Base-by-base conservation (phyloP, 371 early-diverging fungal genomes). In the Mucor lusitanicus region DNA sequence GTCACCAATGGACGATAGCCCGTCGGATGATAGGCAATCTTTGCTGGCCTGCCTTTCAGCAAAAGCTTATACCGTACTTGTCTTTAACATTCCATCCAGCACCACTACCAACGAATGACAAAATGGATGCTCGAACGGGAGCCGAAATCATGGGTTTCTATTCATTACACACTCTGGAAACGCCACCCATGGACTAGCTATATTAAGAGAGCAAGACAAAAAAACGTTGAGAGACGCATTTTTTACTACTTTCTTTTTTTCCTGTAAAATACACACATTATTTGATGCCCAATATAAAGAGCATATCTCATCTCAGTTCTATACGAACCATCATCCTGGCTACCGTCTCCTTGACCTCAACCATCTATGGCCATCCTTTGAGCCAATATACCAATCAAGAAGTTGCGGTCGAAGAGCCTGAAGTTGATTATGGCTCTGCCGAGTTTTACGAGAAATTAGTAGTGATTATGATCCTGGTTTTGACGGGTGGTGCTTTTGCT, bases 401-500 rank as follows among this genome's bases (percentile, higher is more conserved):
- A 28, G 56, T n/a, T 11, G 40, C 23, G 4, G 40, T 15, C 30
- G 64, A 50, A 62, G 71, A 70, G 11, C 62, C 65, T 28, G 44
- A 40, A 6, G 68, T 72, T 27, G 69, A 72, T 30, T 72, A 61
- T 65, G 60, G 69, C 2, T 72, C 73, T 40, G 32, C 69, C 23
- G 66, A 65, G 13, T 72, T 72, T 42, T 65, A 61, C 28, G 73
- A 72, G 44, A 64, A 69, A n/a, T 6, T 72, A 21, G 54, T 54
- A 13, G 39, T 69, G 23, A 68, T 72, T 32, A 57, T 68, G 54
- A 28, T 32, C 0, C 65, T 74, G 25, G 74, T 74, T 2, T 53
- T 74, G 28, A 12, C 68, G 1, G 74, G 74, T 30, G 74, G 74
- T 63, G 70, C 70, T 12, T 74, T 74, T 64, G 74, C 74, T 30